Percentiles rank a stretch among this genome's conserved stretches.
These are phyloP conservation scores for Jackrogersella multiformis DNA, from an alignment of 495 filamentous ascomycete genomes.

Conservation along the genomic window DNA sequence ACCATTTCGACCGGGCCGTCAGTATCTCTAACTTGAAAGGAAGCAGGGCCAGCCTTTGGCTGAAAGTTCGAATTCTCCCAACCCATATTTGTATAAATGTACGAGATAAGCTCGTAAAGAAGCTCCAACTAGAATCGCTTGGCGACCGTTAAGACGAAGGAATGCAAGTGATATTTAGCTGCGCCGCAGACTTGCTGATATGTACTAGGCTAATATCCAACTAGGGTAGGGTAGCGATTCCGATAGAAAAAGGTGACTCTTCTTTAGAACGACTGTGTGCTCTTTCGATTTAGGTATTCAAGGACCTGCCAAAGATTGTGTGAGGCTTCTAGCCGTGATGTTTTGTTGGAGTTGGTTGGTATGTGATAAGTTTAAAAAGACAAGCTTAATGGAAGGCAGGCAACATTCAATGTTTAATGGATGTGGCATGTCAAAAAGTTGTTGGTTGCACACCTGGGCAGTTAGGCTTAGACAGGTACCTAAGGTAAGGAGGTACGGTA, in stretches of 20 bases:
- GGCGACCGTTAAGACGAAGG: constrained; percentile 8
- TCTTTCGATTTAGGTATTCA: neutral
- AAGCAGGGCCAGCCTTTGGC: constrained; percentile 34
- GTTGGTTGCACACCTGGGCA: too few species aligned
- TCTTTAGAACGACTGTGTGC: neutral
- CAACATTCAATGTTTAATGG: too few species aligned
- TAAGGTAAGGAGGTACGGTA: too few species aligned
- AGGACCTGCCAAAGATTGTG: constrained; percentile 12
- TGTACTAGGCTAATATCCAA: constrained; percentile 8
- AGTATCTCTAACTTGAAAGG: constrained; percentile 38
- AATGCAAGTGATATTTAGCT: constrained; percentile 16
- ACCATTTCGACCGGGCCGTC: constrained; percentile 34
- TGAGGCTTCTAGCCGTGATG: neutral
- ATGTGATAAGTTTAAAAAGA: constrained; percentile 1
- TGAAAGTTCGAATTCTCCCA: constrained; percentile 32
- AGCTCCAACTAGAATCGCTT: constrained; percentile 13
- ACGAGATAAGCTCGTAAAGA: constrained; percentile 24
- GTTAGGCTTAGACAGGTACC: too few species aligned
- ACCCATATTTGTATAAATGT: constrained; percentile 37
- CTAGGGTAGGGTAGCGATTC: neutral
- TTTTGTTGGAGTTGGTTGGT: neutral
- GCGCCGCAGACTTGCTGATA: constrained; percentile 25
- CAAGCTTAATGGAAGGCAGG: neutral
- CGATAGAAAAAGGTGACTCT: constrained; percentile 1
- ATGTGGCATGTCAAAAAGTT: too few species aligned